Percentiles rank a stretch among this genome's conserved stretches.
phyloP scores from a whole-genome alignment of 2,329 filamentous ascomycete species.

The Aspergillus piperis region DNA sequence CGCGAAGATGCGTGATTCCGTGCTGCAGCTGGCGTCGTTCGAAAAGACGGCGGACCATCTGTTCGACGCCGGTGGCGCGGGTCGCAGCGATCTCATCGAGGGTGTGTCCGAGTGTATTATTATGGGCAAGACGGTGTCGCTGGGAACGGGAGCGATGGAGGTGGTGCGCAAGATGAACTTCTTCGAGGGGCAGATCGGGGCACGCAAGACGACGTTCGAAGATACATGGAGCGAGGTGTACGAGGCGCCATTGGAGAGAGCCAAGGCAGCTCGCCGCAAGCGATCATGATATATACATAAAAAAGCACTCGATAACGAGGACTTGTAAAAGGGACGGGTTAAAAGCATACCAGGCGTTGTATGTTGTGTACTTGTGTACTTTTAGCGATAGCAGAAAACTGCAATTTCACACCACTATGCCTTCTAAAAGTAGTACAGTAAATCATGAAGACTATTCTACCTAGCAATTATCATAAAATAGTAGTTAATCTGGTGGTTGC shows the following conservation, averaged over 20 bases:
- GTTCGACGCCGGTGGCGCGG: conserved; percentile 88
- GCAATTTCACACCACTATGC: neutral
- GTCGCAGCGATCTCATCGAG: conserved; percentile 89
- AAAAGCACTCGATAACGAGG: neutral
- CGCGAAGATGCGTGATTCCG: conserved; percentile 92
- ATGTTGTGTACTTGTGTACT: neutral
- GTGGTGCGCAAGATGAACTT: conserved; percentile 78
- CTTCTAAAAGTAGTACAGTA: no score
- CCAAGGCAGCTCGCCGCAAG: conserved; percentile 14
- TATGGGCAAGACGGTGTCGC: conserved; percentile 89
- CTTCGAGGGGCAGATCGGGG: conserved; percentile 58
- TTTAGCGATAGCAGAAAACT: neutral
- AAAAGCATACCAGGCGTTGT: conserved; percentile 8
- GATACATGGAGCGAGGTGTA: conserved; percentile 49
- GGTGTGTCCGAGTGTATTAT: conserved; percentile 97
- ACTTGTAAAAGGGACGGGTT: conserved; percentile 10
- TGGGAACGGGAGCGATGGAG: conserved; percentile 91
- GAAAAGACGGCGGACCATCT: conserved; percentile 98
- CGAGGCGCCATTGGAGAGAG: conserved; percentile 11
- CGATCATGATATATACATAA: neutral
- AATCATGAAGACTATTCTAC: no score
- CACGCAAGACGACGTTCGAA: conserved; percentile 67
- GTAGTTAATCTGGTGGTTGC: no score
- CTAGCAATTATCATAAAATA: no score
- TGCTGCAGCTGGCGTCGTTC: conserved; percentile 91